Evolutionary conservation across 2,329 filamentous ascomycete species (phyloP).

Genomic region (Hypoxylon rubiginosum): DNA sequence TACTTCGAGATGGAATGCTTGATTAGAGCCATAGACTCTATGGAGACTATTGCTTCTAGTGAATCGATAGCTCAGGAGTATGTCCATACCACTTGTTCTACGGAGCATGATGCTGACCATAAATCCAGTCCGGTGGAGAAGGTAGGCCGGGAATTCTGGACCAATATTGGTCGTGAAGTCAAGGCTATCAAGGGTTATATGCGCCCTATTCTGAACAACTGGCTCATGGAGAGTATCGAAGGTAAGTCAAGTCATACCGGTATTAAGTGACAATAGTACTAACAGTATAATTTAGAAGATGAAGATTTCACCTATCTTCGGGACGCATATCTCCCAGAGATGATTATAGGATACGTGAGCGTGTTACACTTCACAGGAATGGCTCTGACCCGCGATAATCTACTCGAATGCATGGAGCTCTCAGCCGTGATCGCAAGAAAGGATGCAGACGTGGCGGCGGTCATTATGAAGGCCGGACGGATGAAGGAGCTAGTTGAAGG

Average conservation of each 20-base stretch:
- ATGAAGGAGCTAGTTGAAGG: slow-evolving; percentile 82
- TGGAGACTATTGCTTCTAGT: slow-evolving; percentile 75
- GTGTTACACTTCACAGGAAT: slow-evolving; percentile 84
- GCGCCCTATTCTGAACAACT: slow-evolving; percentile 72
- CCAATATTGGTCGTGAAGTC: slow-evolving; percentile 66
- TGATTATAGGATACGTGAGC: slow-evolving; percentile 85
- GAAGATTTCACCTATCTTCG: slow-evolving; percentile 75
- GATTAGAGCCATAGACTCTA: slow-evolving; percentile 73
- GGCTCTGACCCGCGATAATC: slow-evolving; percentile 78
- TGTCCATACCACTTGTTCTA: slow-evolving; percentile 44
- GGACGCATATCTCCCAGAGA: slow-evolving; percentile 85
- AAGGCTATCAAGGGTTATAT: slow-evolving; percentile 69
- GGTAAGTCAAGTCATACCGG: slow-evolving; percentile 59
- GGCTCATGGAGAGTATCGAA: slow-evolving; percentile 69
- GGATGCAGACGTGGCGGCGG: slow-evolving; percentile 73
- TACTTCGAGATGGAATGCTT: slow-evolving; percentile 79
- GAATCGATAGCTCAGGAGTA: slow-evolving; percentile 67
- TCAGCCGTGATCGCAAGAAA: slow-evolving; percentile 80
- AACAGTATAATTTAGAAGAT: slow-evolving; percentile 59
- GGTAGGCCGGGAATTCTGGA: slow-evolving; percentile 63
- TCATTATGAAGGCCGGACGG: slow-evolving; percentile 73
- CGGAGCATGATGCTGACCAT: slow-evolving; percentile 47
- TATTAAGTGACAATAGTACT: slow-evolving; percentile 13
- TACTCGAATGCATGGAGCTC: slow-evolving; percentile 89
- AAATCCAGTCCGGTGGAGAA: slow-evolving; percentile 50